Base-by-base conservation (phyloP, 23 red algal genomes). In the Gracilaria gracilis region DNA sequence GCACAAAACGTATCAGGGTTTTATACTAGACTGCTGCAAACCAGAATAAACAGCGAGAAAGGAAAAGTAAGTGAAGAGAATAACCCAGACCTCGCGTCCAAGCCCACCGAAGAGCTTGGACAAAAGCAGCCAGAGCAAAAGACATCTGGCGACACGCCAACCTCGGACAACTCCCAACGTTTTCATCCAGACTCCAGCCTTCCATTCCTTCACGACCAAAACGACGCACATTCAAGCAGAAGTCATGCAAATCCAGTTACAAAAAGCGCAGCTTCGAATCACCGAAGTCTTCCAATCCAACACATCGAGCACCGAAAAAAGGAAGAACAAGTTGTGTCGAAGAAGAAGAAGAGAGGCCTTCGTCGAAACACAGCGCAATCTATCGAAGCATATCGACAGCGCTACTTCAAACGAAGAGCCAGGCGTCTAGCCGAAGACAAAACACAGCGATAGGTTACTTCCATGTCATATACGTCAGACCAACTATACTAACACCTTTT, bases 321-420 rank as follows among this genome's bases (percentile, higher is more conserved):
- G 11, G 11, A 4, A 46, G 42, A 46, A 46, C 42, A 46, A 46
- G 42, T 46, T 4, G 42, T 46, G 11, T 11, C 5, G 5, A 46
- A 46, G 42, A 46, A 46, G 11, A 23, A 46, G 42, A 46, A 46
- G 11, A 23, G 86, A 55, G 86, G 86, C 14, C 35, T 89, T 35
- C 86, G 86, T 71, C 71, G 86, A 25, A 89, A 89, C 54, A 71
- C 69, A 5, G n/a, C 64, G 50, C 29, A 89, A 65, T 77, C 86
- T 12, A 89, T 89, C 21, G 69, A 50, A n/a, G 86, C 69, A 9
- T 89, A 89, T 40, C 86, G 86, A 9, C 51, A 79, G 40, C 69
- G 86, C 24, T 89, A 89, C 55, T 80, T 89, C 46, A 33, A 79
- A 78, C 42, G 86, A 59, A 87, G 57, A 81, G 49, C 77, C 16